A percentile compares a stretch with the other conserved stretches of the same genome.
Evolutionary conservation across 169 alveolate genomes (phyloP).

Genomic region (Cryptosporidium ubiquitum): DNA sequence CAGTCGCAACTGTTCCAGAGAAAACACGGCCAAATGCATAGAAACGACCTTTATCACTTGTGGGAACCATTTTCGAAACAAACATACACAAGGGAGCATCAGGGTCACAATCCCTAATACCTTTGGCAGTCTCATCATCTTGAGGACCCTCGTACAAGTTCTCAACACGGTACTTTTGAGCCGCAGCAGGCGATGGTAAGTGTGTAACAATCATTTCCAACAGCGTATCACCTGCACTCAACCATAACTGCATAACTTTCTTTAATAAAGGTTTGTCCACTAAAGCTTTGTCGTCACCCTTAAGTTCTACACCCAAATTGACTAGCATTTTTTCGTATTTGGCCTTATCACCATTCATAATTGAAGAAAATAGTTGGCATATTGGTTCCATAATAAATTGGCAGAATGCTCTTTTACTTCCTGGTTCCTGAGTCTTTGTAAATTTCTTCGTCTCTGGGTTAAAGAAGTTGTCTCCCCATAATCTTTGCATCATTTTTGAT

Average conservation of each 20-base stretch:
- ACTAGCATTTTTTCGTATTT: slow-evolving; percentile 92
- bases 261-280: slow-evolving; percentile 96
- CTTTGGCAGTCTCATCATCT: slow-evolving; percentile 98
- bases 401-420: slow-evolving; percentile 95
- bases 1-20: slow-evolving; percentile 99
- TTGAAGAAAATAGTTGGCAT: slow-evolving; percentile 91
- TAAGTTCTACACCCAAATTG: slow-evolving; percentile 92
- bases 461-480: slow-evolving; percentile 99
- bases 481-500: slow-evolving; percentile 95
- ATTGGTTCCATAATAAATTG: slow-evolving; percentile 98
- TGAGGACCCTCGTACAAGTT: slow-evolving; percentile 98
- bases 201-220: slow-evolving; percentile 98
- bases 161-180: slow-evolving; percentile 98
- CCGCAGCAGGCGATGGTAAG: slow-evolving; percentile 97
- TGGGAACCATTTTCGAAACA: slow-evolving; percentile 99
- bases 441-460: slow-evolving; percentile 95
- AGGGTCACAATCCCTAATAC: slow-evolving; percentile 97
- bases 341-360: slow-evolving; percentile 93
- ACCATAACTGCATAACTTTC: slow-evolving; percentile 98
- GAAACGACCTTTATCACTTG: slow-evolving; percentile 98
- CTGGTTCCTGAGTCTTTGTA: slow-evolving; percentile 88
- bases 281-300: slow-evolving; percentile 94
- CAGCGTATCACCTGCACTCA: slow-evolving; percentile 99
- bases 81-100: slow-evolving; percentile 99
- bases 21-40: slow-evolving; percentile 99